These are phyloP conservation scores for Calophaca sinica DNA, from an alignment of 306 rosid genomes.

Conservation along the genomic window DNA sequence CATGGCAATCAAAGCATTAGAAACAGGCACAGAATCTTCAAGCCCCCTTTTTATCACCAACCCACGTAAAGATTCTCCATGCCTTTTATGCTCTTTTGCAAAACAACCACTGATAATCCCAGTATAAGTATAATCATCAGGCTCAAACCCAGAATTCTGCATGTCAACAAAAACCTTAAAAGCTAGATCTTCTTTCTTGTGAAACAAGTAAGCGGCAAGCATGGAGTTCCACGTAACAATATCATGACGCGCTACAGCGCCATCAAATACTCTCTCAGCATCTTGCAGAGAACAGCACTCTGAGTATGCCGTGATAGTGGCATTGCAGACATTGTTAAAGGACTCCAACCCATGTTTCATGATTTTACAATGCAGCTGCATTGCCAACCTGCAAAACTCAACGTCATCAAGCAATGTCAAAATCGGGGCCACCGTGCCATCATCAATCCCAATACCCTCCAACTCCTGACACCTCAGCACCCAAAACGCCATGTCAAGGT, in stretches of 20 bases:
- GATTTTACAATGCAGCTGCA: conserved; percentile 73
- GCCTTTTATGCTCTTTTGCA: conserved; percentile 47
- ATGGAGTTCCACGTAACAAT: conserved; percentile 87
- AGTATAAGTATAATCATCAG: conserved; percentile 78
- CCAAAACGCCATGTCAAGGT: conserved; percentile 55
- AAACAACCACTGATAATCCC: conserved; percentile 69
- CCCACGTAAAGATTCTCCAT: conserved; percentile 73
- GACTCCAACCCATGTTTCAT: conserved; percentile 66
- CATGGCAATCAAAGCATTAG: conserved; percentile 81
- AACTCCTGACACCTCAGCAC: conserved; percentile 61
- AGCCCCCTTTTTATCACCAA: conserved; percentile 74
- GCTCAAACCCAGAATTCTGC: conserved; percentile 72
- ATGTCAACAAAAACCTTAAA: conserved; percentile 63
- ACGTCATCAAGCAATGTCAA: conserved; percentile 69
- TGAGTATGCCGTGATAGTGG: conserved; percentile 73
- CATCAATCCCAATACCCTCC: conserved; percentile 68
- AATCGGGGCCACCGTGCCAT: conserved; percentile 79
- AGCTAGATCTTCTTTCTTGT: conserved; percentile 60
- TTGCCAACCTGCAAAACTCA: conserved; percentile 49
- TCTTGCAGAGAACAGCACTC: conserved; percentile 70
- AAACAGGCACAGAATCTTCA: conserved; percentile 65
- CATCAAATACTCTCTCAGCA: conserved; percentile 70
- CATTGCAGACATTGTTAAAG: conserved; percentile 64
- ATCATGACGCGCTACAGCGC: conserved; percentile 52
- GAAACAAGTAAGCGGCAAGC: conserved; percentile 71